phyloP scores from a whole-genome alignment of 2,329 filamentous ascomycete genomes.

The Microthyrium microscopicum region DNA sequence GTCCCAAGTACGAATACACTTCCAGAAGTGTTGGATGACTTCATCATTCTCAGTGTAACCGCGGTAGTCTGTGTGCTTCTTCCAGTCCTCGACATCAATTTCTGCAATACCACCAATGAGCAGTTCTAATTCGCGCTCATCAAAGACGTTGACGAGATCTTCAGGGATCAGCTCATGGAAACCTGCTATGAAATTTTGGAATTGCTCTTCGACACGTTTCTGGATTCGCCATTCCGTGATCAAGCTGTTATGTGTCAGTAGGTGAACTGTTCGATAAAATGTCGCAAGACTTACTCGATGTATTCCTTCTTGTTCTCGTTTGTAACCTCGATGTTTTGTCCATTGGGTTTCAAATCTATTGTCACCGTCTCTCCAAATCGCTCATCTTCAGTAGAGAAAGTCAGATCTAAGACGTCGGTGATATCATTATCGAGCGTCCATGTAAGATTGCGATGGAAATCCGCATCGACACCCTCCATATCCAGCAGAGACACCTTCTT shows the following conservation, averaged over 20 bases:
- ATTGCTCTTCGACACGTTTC: slow-evolving; percentile 95
- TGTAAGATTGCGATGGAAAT: slow-evolving; percentile 89
- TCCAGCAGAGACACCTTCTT: slow-evolving; percentile 85
- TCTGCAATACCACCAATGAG: slow-evolving; percentile 98
- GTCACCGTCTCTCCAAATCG: slow-evolving; percentile 88
- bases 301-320: slow-evolving; percentile 99
- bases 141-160: slow-evolving; percentile 95
- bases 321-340: slow-evolving; percentile 84
- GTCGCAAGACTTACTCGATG: slow-evolving; percentile 49
- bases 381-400: slow-evolving; percentile 94
- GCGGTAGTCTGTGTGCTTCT: slow-evolving; percentile 98
- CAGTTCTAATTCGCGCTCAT: slow-evolving; percentile 90
- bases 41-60: slow-evolving; percentile 96
- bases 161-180: slow-evolving; percentile 96
- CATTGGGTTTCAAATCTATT: slow-evolving; percentile 82
- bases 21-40: slow-evolving; percentile 98
- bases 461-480: slow-evolving; percentile 97
- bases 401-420: slow-evolving; percentile 82
- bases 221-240: slow-evolving; percentile 99
- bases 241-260: slow-evolving; percentile 32
- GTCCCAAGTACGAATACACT: slow-evolving; percentile 90
- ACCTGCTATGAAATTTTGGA: slow-evolving; percentile 91
- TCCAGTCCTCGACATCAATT: slow-evolving; percentile 99
- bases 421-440: slow-evolving; percentile 99
- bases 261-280: neutral